Evolutionary conservation across 257 asterid genomes (phyloP).

Genomic region (Nicotiana paniculata): DNA sequence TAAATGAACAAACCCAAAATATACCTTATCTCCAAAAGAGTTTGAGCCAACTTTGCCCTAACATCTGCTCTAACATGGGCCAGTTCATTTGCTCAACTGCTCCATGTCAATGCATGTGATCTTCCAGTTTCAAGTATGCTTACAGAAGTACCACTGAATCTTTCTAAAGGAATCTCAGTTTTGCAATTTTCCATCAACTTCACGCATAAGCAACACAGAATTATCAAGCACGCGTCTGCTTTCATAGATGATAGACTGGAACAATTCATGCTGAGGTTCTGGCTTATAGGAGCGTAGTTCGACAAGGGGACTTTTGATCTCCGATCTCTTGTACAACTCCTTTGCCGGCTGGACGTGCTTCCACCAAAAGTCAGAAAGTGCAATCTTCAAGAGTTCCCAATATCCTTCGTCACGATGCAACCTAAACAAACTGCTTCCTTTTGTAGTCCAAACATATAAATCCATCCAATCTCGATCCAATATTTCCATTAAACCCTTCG

Average conservation of each 20-base stretch:
- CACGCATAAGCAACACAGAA: slow-evolving; percentile 50
- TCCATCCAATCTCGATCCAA: slow-evolving; percentile 83
- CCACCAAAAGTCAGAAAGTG: slow-evolving; percentile 93
- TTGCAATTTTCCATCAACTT: slow-evolving; percentile 43
- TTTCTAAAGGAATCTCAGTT: slow-evolving; percentile 11
- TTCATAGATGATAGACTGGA: slow-evolving; percentile 28
- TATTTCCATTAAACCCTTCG: slow-evolving; percentile 90
- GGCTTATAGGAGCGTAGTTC: slow-evolving; percentile 47
- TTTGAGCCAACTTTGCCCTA: neutral
- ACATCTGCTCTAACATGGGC: neutral
- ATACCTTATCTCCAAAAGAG: neutral
- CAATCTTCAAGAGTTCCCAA: slow-evolving; percentile 50
- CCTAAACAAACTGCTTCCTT: slow-evolving; percentile 80
- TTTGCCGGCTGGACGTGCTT: slow-evolving; percentile 78
- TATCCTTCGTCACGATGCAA: slow-evolving; percentile 50
- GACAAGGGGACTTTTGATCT: slow-evolving; percentile 43
- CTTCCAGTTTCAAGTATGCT: neutral
- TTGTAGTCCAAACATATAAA: slow-evolving; percentile 66
- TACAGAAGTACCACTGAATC: too few relatives aligned
- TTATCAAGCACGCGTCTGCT: slow-evolving; percentile 45
- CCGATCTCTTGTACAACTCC: slow-evolving; percentile 32
- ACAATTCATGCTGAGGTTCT: slow-evolving; percentile 55
- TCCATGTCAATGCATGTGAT: neutral
- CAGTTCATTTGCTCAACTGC: neutral
- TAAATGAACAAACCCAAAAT: neutral